These are phyloP conservation scores for Echites panduratus DNA, from an alignment of 257 asterid species.

Conservation along the genomic window DNA sequence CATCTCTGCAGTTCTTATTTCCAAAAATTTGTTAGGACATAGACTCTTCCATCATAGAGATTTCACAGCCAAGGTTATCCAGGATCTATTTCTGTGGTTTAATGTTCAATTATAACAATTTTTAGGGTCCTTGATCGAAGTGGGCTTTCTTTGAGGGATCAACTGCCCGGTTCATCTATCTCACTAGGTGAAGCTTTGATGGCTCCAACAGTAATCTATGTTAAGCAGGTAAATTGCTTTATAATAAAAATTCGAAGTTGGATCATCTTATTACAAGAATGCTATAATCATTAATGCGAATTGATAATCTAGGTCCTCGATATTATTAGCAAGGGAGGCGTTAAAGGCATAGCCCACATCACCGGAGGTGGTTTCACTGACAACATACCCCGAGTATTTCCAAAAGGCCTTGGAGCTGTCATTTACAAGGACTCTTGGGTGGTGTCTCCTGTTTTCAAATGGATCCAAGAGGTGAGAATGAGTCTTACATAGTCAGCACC, in stretches of 20 bases:
- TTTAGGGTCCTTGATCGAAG: slow-evolving; percentile 24
- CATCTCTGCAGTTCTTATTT: neutral
- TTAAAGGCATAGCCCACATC: slow-evolving; percentile 95
- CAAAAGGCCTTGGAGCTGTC: slow-evolving; percentile 79
- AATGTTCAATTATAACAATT: slow-evolving; percentile 7
- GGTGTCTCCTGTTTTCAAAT: slow-evolving; percentile 71
- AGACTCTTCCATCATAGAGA: too few species aligned
- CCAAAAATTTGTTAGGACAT: neutral
- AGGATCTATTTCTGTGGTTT: neutral
- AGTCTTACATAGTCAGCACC: neutral
- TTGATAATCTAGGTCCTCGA: slow-evolving; percentile 62
- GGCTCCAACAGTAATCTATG: slow-evolving; percentile 93
- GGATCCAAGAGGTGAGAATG: slow-evolving; percentile 95
- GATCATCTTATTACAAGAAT: neutral
- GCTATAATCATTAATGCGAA: neutral
- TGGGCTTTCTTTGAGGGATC: slow-evolving; percentile 58
- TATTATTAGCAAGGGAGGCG: slow-evolving; percentile 74
- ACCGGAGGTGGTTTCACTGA: slow-evolving; percentile 97
- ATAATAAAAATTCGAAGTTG: neutral
- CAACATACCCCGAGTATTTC: slow-evolving; percentile 89
- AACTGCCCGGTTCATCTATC: slow-evolving; percentile 60
- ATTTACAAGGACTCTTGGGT: slow-evolving; percentile 65
- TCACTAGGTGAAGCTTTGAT: slow-evolving; percentile 77
- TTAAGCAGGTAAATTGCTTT: slow-evolving; percentile 64
- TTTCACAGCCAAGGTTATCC: neutral